These are phyloP conservation scores for Aaosphaeria pasadenensis DNA, from an alignment of 2,329 filamentous ascomycete genomes.

Conservation along the genomic window DNA sequence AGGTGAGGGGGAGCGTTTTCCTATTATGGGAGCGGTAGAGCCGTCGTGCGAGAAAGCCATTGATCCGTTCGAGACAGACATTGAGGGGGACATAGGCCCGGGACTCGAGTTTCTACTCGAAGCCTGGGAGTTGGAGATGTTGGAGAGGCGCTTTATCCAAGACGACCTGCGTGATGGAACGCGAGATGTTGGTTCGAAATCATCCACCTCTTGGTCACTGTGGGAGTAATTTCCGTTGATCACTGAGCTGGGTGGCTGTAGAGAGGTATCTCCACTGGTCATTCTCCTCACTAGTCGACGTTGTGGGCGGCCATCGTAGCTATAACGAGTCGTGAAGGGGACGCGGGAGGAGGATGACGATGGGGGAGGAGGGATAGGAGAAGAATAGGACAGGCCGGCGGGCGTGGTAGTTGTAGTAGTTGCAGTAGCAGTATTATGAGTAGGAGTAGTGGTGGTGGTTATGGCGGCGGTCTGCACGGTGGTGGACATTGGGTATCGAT, in stretches of 20 bases:
- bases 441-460: constrained; percentile 15
- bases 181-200: constrained; percentile 19
- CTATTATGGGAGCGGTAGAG: constrained; percentile 64
- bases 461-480: constrained; percentile 23
- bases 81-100: constrained; percentile 62
- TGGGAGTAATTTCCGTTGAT: constrained; percentile 16
- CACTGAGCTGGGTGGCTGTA: constrained; percentile 14
- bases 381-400: constrained; percentile 18
- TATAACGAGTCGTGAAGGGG: constrained; percentile 20
- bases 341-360: constrained; percentile 16
- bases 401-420: constrained; percentile 17
- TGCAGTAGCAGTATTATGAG: neutral
- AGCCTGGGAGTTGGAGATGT: constrained; percentile 63
- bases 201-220: constrained; percentile 20
- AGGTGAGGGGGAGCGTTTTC: constrained; percentile 36
- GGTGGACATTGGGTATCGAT: constrained; percentile 21
- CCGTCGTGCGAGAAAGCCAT: constrained; percentile 44
- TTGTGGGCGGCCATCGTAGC: constrained; percentile 27
- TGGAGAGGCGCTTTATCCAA: constrained; percentile 71
- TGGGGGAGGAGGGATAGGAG: constrained; percentile 15
- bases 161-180: constrained; percentile 48
- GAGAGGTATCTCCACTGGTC: constrained; percentile 25
- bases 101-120: constrained; percentile 64
- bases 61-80: constrained; percentile 62
- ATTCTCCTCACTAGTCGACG: constrained; percentile 32